Conservation (phyloP, 257 asterid genomes). For the Salvia hispanica region DNA sequence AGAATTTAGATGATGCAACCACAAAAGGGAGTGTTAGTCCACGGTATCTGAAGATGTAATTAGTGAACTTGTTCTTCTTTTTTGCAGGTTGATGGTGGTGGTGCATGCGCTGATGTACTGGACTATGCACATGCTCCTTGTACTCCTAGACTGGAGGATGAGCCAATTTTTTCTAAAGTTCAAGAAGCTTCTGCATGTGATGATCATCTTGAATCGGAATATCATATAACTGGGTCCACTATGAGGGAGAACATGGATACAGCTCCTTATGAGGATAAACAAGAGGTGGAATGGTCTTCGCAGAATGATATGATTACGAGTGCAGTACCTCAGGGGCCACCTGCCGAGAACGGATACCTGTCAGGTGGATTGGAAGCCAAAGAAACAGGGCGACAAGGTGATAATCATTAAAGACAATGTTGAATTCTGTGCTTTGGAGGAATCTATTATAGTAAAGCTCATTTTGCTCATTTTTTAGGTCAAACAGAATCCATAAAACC, state of each 20-base stretch:
- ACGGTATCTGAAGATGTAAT: constrained; percentile 8
- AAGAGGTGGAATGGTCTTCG: constrained; percentile 43
- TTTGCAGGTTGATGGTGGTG: constrained; percentile 58
- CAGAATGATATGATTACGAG: constrained; percentile 43
- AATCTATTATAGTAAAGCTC: constrained; percentile 29
- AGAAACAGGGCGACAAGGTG: constrained; percentile 39
- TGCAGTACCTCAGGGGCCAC: constrained; percentile 38
- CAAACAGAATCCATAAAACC: constrained; percentile 30
- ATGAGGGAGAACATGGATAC: constrained; percentile 40
- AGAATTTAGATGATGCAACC: background rate
- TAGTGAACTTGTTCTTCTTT: constrained; percentile 26
- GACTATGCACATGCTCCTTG: constrained; percentile 89
- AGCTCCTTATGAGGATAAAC: constrained; percentile 43
- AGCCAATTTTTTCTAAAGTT: constrained; percentile 69
- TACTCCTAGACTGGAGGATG: constrained; percentile 84
- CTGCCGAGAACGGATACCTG: constrained; percentile 50
- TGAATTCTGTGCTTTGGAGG: constrained; percentile 34
- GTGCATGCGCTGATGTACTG: constrained; percentile 53
- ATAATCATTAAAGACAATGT: constrained; percentile 36
- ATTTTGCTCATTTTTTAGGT: constrained; percentile 26
- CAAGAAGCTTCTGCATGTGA: constrained; percentile 85
- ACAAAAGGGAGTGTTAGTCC: constrained; percentile 5
- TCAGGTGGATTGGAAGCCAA: constrained; percentile 41
- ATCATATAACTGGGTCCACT: constrained; percentile 45
- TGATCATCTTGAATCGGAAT: constrained; percentile 78